phyloP scores from a whole-genome alignment of 2,329 filamentous ascomycete species.

The Domatiomyces globalis region DNA sequence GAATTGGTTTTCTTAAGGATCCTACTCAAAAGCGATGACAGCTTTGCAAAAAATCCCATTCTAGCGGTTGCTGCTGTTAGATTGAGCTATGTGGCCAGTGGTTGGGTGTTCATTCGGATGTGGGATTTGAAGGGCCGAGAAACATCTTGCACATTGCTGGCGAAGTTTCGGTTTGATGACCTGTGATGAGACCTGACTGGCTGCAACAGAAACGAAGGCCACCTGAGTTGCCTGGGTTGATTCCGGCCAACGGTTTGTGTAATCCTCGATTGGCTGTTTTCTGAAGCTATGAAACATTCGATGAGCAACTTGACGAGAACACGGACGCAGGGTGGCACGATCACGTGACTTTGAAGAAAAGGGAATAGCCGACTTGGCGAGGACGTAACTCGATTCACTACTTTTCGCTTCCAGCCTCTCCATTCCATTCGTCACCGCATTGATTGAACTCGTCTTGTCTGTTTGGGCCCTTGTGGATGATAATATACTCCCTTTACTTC shows the following conservation, averaged over 20 bases:
- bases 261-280: not conserved
- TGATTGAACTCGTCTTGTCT: not conserved
- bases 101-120: slow-evolving; percentile 16
- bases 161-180: slow-evolving; percentile 14
- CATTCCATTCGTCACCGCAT: not conserved
- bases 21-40: slow-evolving; percentile 17
- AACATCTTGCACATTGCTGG: slow-evolving; percentile 11
- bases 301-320: too few relatives aligned
- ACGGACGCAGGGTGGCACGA: not conserved
- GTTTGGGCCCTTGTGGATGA: not conserved
- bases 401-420: not conserved
- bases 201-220: not conserved
- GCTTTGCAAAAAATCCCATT: slow-evolving; percentile 15
- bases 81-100: slow-evolving; percentile 11
- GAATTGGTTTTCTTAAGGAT: slow-evolving; percentile 16
- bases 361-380: not conserved
- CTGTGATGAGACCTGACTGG: not conserved
- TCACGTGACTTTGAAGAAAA: not conserved
- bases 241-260: not conserved
- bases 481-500: not conserved
- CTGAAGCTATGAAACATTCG: not conserved
- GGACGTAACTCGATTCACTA: not conserved
- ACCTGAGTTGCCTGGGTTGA: not conserved
- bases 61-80: slow-evolving; percentile 14
- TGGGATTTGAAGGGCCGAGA: slow-evolving; percentile 11